Evolutionary conservation across 1,284 basidiomycete genomes (phyloP), one percentile per base, ranked within the genome.

Genomic region (Schizopora paradoxa): DNA sequence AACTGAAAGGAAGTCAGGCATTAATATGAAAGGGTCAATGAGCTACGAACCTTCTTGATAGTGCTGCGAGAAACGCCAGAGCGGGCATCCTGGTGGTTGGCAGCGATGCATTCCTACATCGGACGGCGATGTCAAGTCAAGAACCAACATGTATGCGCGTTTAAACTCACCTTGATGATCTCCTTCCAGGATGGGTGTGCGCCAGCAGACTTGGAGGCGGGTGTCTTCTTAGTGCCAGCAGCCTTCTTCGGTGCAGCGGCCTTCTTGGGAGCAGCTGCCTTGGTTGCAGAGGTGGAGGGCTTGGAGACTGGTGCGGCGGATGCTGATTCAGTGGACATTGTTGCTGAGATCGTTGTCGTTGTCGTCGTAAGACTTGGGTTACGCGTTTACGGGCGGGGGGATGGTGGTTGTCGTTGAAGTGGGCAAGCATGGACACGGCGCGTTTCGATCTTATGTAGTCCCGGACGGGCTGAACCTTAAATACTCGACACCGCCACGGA

Each of bases 61-160:
- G 77, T 76, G 35, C 71, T 70, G 48, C 89, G 77, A 31, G 86
- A 89, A 40, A 90, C 85, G 58, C 89, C 89, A 45, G 67, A 56
- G 45, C 84, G 79, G 27, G 74, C 69, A 32, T 86, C 85, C 42
- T 78, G 77, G 51, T 77, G 77, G 62, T 84, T 72, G 25, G 68
- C 71, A 45, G 67, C 58, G 64, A 91, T 84, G 58, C 82, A 84
- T 67, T 88, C 85, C 78, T 81, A 53, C 7, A 33, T 23, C 22
- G 36, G 26, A 35, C 25, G 13, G 42, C 47, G 26, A 45, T 28
- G 36, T 32, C 23, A 13, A 36, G 53, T 50, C n/a, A 51, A 36
- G 21, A 23, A 32, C 40, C 11, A 22, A 59, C 65, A 32, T n/a
- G n/a, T n/a, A n/a, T n/a, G n/a, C n/a, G n/a, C n/a, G n/a, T n/a